Percentiles rank a stretch among this genome's conserved stretches.
phyloP scores from a whole-genome alignment of 768 basidiomycete genomes.

The Russula emetica region DNA sequence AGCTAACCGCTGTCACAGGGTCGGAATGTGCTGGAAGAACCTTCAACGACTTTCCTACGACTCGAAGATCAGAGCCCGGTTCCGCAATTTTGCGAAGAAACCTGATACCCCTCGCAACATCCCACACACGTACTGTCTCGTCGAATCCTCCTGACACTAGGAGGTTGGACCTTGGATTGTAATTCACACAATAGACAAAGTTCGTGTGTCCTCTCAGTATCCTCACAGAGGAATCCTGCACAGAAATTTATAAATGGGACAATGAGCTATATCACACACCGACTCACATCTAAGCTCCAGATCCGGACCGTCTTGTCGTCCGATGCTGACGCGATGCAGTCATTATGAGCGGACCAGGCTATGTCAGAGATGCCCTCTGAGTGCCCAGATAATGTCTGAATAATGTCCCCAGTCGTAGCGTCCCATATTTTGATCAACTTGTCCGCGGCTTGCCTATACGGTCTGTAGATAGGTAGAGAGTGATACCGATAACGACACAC shows the following conservation, averaged over 20 bases:
- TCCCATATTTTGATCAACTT: constrained; percentile 81
- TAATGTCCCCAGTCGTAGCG: constrained; percentile 62
- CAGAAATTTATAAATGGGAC: constrained; percentile 10
- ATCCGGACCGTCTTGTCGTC: constrained; percentile 88
- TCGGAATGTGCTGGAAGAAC: constrained; percentile 95
- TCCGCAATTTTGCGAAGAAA: neutral
- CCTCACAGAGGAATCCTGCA: constrained; percentile 56
- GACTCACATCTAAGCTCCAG: constrained; percentile 72
- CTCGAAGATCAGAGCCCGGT: neutral
- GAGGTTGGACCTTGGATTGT: constrained; percentile 84
- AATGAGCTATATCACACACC: constrained; percentile 4
- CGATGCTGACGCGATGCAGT: constrained; percentile 84
- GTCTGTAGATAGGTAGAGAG: constrained; percentile 29
- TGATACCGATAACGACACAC: constrained; percentile 45
- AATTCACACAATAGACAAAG: constrained; percentile 91
- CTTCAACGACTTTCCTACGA: constrained; percentile 73
- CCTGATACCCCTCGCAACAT: constrained; percentile 74
- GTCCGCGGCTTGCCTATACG: constrained; percentile 69
- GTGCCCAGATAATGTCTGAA: constrained; percentile 71
- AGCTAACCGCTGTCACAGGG: constrained; percentile 90
- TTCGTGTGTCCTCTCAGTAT: constrained; percentile 83
- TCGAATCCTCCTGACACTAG: constrained; percentile 93
- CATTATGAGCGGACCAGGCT: constrained; percentile 80
- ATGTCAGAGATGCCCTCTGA: constrained; percentile 84
- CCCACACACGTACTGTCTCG: constrained; percentile 96